A percentile compares a stretch with the other conserved stretches of the same genome.
phyloP scores from a whole-genome alignment of 2,329 filamentous ascomycete genomes.

The Graphiopsis chlorocephala region DNA sequence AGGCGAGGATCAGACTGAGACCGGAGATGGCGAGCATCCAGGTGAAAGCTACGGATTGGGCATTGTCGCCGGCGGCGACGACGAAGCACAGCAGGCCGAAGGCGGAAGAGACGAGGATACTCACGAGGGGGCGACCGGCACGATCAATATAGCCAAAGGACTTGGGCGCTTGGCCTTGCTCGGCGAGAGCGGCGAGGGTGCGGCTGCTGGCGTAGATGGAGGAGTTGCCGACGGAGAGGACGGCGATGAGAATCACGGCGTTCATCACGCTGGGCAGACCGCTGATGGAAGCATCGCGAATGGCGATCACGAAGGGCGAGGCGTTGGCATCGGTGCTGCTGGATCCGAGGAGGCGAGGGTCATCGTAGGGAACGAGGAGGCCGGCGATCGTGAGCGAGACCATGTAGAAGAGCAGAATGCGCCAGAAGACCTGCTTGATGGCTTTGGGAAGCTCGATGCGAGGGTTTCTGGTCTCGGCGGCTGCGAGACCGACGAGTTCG shows the following conservation, averaged over 20 bases:
- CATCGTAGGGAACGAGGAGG: conserved; percentile 32
- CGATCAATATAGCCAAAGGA: conserved; percentile 60
- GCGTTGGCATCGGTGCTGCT: conserved; percentile 34
- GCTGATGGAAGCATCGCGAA: conserved; percentile 56
- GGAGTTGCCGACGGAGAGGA: conserved; percentile 57
- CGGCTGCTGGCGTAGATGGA: conserved; percentile 61
- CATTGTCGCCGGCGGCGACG: conserved; percentile 58
- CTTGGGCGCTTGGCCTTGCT: conserved; percentile 56
- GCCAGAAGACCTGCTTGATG: conserved; percentile 34
- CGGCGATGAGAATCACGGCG: conserved; percentile 59
- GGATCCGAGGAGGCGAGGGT: conserved; percentile 24
- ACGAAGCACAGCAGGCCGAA: conserved; percentile 70
- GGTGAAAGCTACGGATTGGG: conserved; percentile 55
- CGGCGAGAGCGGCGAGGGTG: conserved; percentile 80
- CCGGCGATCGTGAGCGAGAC: conserved; percentile 30
- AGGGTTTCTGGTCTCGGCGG: conserved; percentile 51
- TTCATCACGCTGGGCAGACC: conserved; percentile 64
- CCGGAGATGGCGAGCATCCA: conserved; percentile 75
- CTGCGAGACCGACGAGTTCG: conserved; percentile 53
- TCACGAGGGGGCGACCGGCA: conserved; percentile 71
- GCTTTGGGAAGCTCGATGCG: conserved; percentile 40
- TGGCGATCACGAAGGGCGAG: conserved; percentile 65
- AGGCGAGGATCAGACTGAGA: conserved; percentile 71
- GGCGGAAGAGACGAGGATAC: conserved; percentile 47
- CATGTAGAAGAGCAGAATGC: conserved; percentile 33